These are phyloP conservation scores for Verticillium isaacii DNA, from an alignment of 2,329 filamentous ascomycete species.

Conservation along the genomic window DNA sequence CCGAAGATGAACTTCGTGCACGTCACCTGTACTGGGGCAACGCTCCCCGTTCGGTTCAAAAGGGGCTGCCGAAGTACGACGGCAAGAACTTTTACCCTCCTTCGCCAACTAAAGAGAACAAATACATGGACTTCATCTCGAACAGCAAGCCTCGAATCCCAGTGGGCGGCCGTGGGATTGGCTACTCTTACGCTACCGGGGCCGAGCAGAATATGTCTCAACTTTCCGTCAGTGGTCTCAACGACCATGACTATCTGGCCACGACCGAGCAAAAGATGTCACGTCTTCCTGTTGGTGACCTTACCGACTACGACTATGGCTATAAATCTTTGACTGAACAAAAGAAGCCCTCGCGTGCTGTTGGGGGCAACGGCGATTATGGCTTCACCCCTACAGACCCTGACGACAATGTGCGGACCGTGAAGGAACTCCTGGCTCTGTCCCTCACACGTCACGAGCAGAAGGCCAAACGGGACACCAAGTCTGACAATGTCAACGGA, in stretches of 20 bases:
- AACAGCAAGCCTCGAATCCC: not conserved
- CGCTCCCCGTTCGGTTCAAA: constrained; percentile 42
- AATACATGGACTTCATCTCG: not conserved
- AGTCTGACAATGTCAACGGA: constrained; percentile 12
- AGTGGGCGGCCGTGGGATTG: not conserved
- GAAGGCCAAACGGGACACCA: constrained; percentile 9
- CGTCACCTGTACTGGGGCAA: constrained; percentile 58
- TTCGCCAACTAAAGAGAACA: constrained; percentile 40
- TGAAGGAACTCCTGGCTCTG: not conserved
- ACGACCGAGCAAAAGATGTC: not conserved
- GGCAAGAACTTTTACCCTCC: constrained; percentile 60
- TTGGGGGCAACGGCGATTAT: not conserved
- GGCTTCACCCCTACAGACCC: not conserved
- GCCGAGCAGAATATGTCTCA: not conserved
- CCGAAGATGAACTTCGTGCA: constrained; percentile 53
- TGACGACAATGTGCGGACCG: not conserved
- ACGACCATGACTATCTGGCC: not conserved
- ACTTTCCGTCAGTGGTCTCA: not conserved
- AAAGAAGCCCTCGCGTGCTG: not conserved
- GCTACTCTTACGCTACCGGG: not conserved
- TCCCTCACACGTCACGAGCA: not conserved
- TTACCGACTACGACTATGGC: not conserved
- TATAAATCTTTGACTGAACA: not conserved
- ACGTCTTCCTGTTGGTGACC: not conserved
- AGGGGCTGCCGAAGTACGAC: constrained; percentile 58